Conservation (phyloP, 2,329 filamentous ascomycete genomes). For the Exophiala spinifera region DNA sequence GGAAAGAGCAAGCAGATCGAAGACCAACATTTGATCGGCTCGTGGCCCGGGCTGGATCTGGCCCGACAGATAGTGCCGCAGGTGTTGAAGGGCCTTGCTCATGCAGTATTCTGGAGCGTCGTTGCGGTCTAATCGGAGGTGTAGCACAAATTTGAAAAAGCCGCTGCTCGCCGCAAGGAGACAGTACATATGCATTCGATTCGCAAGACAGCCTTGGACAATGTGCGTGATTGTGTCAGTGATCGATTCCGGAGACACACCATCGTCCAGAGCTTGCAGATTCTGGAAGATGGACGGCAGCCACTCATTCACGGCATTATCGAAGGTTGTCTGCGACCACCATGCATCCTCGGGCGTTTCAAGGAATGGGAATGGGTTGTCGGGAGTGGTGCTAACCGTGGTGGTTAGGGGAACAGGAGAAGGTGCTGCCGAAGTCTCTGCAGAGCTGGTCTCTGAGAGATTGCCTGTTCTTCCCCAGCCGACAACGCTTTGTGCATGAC, state of each 20-base stretch:
- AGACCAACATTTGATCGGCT: constrained; percentile 15
- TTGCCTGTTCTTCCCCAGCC: constrained; percentile 15
- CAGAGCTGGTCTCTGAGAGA: constrained; percentile 18
- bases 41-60: neutral
- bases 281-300: constrained; percentile 13
- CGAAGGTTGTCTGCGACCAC: constrained; percentile 18
- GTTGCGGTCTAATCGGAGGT: constrained; percentile 9
- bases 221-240: constrained; percentile 17
- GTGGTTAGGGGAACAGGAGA: constrained; percentile 6
- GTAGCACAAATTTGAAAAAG: constrained; percentile 13
- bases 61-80: constrained; percentile 13
- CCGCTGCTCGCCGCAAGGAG: constrained; percentile 20
- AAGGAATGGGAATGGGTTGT: constrained; percentile 6
- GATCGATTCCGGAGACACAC: neutral
- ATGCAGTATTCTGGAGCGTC: constrained; percentile 21
- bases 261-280: constrained; percentile 12
- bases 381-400: too few relatives aligned
- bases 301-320: constrained; percentile 13
- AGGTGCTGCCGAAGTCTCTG: constrained; percentile 16
- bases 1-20: constrained; percentile 18
- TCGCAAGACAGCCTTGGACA: constrained; percentile 13
- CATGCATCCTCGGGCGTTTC: constrained; percentile 15
- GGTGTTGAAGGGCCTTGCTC: constrained; percentile 15
- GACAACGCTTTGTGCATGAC: constrained; percentile 18
- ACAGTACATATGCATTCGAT: constrained; percentile 23